phyloP scores from a whole-genome alignment of 768 basidiomycete genomes.

The Tulasnella sp. region DNA sequence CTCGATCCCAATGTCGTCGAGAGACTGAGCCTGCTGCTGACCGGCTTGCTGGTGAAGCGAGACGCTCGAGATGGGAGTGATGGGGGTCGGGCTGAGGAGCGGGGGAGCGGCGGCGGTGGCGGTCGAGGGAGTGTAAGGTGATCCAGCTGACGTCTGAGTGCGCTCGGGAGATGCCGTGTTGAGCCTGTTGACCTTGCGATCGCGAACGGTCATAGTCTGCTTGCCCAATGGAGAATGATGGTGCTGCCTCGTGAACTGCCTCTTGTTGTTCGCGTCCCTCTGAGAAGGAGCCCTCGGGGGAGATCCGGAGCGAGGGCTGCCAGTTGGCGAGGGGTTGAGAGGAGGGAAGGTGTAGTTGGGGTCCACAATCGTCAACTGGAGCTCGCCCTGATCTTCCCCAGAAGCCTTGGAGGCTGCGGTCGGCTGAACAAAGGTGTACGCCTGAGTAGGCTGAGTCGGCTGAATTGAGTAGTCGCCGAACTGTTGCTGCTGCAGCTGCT shows the following conservation, averaged over 20 bases:
- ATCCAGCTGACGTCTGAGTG: not conserved
- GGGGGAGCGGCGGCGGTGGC: not conserved
- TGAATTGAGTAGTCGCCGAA: constrained; percentile 9
- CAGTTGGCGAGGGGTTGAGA: not conserved
- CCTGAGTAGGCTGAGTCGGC: constrained; percentile 13
- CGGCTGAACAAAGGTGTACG: constrained; percentile 11
- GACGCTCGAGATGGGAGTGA: constrained; percentile 18
- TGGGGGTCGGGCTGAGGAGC: constrained; percentile 22
- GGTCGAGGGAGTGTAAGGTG: constrained; percentile 9
- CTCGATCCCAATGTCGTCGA: constrained; percentile 25
- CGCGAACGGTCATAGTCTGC: constrained; percentile 13
- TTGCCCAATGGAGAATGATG: constrained; percentile 5
- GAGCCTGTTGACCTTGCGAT: constrained; percentile 16
- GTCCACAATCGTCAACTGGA: constrained; percentile 22
- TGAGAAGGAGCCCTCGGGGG: constrained; percentile 10
- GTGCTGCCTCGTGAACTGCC: constrained; percentile 11
- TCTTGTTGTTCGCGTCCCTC: not conserved
- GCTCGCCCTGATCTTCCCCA: constrained; percentile 7
- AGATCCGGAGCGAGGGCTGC: constrained; percentile 6
- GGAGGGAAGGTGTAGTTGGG: constrained; percentile 25
- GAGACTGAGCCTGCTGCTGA: not conserved
- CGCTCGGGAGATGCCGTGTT: constrained; percentile 13
- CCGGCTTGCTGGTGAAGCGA: constrained; percentile 9
- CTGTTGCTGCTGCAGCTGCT: constrained; percentile 14
- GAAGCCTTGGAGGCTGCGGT: not conserved